phyloP scores from a whole-genome alignment of 345 rosid genomes.

The Durio zibethinus region DNA sequence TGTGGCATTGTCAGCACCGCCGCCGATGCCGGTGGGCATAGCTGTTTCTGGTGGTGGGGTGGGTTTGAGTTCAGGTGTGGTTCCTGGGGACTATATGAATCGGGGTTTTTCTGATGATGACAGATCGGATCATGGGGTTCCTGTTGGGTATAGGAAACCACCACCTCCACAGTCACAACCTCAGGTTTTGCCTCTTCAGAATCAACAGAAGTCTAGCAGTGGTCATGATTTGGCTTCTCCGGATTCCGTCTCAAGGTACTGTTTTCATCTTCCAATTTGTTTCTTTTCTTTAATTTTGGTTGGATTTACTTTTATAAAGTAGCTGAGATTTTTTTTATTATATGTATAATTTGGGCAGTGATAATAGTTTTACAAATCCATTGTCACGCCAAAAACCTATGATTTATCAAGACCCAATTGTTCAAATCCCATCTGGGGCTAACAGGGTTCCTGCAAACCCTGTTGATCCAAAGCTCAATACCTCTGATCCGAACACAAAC shows the following conservation, averaged over 20 bases:
- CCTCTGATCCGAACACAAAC: conserved; percentile 49
- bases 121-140: conserved; percentile 77
- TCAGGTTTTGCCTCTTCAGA: conserved; percentile 43
- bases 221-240: conserved; percentile 20
- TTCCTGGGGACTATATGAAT: conserved; percentile 44
- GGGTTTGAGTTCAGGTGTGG: conserved; percentile 32
- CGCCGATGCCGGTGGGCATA: conserved; percentile 45
- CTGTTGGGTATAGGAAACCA: conserved; percentile 54
- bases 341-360: conserved; percentile 50
- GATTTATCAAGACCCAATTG: conserved; percentile 59
- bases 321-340: conserved; percentile 22
- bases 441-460: conserved; percentile 43
- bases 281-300: neutral
- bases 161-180: conserved; percentile 42
- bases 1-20: conserved; percentile 51
- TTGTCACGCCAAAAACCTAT: conserved; percentile 56
- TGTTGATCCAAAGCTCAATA: conserved; percentile 50
- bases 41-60: conserved; percentile 46
- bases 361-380: conserved; percentile 66
- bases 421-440: conserved; percentile 60
- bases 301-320: conserved; percentile 7
- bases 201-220: conserved; percentile 53
- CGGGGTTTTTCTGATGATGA: conserved; percentile 78
- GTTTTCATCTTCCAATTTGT: neutral
- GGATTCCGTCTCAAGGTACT: conserved; percentile 24